phyloP scores from a whole-genome alignment of 306 rosid genomes.

The Senna siamea region DNA sequence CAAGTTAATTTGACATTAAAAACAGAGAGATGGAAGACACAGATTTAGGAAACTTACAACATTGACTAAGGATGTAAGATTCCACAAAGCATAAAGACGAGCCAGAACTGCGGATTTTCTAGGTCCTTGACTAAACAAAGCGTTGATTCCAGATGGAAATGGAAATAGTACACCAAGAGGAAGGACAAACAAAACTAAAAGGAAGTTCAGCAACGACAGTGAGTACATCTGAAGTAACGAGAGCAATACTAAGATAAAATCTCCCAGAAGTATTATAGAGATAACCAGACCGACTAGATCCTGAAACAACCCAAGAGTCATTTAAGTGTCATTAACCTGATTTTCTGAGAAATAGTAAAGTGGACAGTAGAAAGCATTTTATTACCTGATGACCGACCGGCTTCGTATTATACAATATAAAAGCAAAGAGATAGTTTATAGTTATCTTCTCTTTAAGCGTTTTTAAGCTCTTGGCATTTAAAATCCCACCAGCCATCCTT shows the following conservation, averaged over 20 bases:
- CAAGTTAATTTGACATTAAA: not conserved
- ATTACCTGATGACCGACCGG: conserved; percentile 95
- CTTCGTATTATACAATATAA: conserved; percentile 68
- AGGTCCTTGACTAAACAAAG: conserved; percentile 97
- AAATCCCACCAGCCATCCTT: conserved; percentile 66
- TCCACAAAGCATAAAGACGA: conserved; percentile 93
- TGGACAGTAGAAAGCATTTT: conserved; percentile 30
- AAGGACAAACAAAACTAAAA: conserved; percentile 75
- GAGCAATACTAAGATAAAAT: conserved; percentile 85
- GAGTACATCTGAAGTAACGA: conserved; percentile 88
- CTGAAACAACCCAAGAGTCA: conserved; percentile 52
- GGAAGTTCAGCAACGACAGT: conserved; percentile 64
- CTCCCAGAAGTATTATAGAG: conserved; percentile 81
- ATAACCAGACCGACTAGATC: conserved; percentile 92
- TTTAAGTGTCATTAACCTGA: conserved; percentile 26
- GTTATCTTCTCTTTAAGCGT: conserved; percentile 71
- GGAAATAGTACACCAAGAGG: conserved; percentile 86
- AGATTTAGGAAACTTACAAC: conserved; percentile 69
- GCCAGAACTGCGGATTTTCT: conserved; percentile 85
- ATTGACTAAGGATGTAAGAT: conserved; percentile 88
- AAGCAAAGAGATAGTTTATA: conserved; percentile 62
- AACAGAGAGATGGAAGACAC: conserved; percentile 1
- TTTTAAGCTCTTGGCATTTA: conserved; percentile 65
- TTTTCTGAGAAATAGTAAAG: conserved; percentile 15
- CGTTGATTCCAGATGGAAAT: conserved; percentile 94